A percentile compares a stretch with the other conserved stretches of the same genome.
Evolutionary conservation across 495 filamentous ascomycete species (phyloP).

Genomic region (Aspergillus heteromorphus): DNA sequence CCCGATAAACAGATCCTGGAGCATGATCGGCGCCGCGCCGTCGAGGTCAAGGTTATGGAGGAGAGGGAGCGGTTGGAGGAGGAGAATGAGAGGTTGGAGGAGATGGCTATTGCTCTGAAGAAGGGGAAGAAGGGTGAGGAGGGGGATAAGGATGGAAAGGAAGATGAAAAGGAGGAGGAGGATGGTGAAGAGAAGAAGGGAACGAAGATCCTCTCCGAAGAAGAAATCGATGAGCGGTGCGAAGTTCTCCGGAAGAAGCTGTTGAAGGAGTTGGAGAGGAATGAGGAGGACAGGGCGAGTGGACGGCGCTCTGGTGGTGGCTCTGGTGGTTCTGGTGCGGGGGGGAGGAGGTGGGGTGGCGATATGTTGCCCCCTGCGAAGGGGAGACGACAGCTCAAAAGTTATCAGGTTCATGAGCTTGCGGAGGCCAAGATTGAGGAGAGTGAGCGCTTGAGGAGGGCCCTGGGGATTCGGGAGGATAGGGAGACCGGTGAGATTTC

Average conservation of each 20-base stretch:
- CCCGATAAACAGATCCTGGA: conserved; percentile 90
- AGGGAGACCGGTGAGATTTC: conserved; percentile 80
- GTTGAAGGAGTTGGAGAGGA: conserved; percentile 30
- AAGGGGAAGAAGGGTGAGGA: conserved; percentile 13
- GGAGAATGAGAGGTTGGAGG: conserved; percentile 52
- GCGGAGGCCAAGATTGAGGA: conserved; percentile 95
- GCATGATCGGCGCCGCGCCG: conserved; percentile 81
- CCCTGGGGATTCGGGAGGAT: conserved; percentile 82
- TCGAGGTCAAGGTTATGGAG: conserved; percentile 91
- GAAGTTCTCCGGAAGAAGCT: conserved; percentile 23
- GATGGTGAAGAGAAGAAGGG: conserved; percentile 59
- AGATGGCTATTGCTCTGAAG: conserved; percentile 11
- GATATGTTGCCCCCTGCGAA: conserved; percentile 3
- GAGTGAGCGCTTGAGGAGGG: conserved; percentile 81
- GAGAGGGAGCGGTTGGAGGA: conserved; percentile 86
- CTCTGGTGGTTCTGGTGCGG: conserved; percentile 7
- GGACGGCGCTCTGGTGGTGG: conserved; percentile 3
- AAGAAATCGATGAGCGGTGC: conserved; percentile 39
- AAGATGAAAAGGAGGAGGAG: conserved; percentile 54
- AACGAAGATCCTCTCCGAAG: conserved; percentile 44
- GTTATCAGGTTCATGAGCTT: conserved; percentile 92
- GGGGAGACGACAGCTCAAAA: conserved; percentile 61
- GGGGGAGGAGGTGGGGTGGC: neutral
- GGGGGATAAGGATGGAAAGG: conserved; percentile 52
- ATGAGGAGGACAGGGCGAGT: conserved; percentile 7